Evolutionary conservation across 805 yeast species (phyloP), one percentile per base, ranked within the genome.

Genomic region (Teunomyces barrocoloradensis): DNA sequence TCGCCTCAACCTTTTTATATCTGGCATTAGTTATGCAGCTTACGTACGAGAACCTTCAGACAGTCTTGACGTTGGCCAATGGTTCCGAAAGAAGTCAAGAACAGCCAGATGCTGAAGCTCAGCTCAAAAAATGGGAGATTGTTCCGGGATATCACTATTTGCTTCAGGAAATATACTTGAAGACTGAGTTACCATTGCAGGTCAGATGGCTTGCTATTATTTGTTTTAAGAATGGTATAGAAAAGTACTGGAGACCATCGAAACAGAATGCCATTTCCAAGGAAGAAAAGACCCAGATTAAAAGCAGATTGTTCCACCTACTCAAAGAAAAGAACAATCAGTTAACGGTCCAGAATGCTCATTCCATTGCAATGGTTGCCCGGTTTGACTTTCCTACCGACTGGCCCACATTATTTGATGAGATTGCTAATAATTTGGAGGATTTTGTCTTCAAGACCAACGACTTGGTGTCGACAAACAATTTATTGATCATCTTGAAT

Each of bases 181-280:
- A 87, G 52, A 60, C 73, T 3, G 74, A 81, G 0, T 56, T 79
- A 13, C 78, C 90, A 0, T 65, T 85, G 27, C 87, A 86, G 49
- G 71, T 82, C 6, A 73, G 98, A 57, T 90, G 96, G 96, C 69
- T 91, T 21, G 90, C 96, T 0, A 76, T 89, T 1, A 92, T 92
- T 36, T 87, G 86, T 53, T 82, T 92, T 65, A 92, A 94, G 60
- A 92, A 92, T 64, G 95, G 95, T 1, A 73, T 89, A 17, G 96
- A 89, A 13, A 81, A 79, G 59, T 81, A 81, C 58, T 92, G 99
- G 98, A 74, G 97, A 49, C 72, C 84, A 1, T 74, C 89, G 0
- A 73, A 88, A 15, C 67, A 74, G 29, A 68, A 79, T 58, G 71
- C 74, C 18, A 74, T 74, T 20, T 53, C 75, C 2, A 77, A 75